These are phyloP conservation scores for Brassica nigra DNA, from an alignment of 345 rosid genomes.

Conservation along the genomic window DNA sequence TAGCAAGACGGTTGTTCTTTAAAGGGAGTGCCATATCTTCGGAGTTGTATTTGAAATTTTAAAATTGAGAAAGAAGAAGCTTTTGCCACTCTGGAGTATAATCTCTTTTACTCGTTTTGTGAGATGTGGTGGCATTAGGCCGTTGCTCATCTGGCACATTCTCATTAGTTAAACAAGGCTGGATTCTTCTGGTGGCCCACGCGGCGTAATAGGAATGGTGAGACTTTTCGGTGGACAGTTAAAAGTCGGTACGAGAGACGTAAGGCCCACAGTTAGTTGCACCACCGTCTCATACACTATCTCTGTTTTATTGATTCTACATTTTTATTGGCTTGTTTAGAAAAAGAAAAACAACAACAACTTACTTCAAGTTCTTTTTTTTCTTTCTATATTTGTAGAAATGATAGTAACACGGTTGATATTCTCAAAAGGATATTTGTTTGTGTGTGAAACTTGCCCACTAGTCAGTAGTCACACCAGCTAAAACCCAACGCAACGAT, in stretches of 20 bases:
- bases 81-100: constrained; percentile 38
- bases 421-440: neutral
- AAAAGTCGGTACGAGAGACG: neutral
- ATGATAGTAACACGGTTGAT: neutral
- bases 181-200: constrained; percentile 17
- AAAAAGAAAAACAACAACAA: neutral
- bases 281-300: neutral
- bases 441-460: constrained; percentile 24
- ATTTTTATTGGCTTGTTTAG: neutral
- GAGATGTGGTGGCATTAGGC: constrained; percentile 27
- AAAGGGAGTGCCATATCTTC: constrained; percentile 26
- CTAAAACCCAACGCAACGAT: neutral
- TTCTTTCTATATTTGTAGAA: neutral
- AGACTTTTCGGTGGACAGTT: neutral
- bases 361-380: neutral
- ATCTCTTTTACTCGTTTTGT: neutral
- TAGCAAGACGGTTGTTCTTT: constrained; percentile 14
- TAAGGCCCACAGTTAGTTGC: neutral
- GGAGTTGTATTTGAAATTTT: neutral
- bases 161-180: constrained; percentile 15
- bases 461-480: constrained; percentile 22
- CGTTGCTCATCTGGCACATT: constrained; percentile 21
- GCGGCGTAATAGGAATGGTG: constrained; percentile 24
- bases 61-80: constrained; percentile 16
- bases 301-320: neutral